Percentiles rank a stretch among this genome's conserved stretches.
phyloP scores from a whole-genome alignment of 257 asterid genomes.

The Leptodermis oblonga region DNA sequence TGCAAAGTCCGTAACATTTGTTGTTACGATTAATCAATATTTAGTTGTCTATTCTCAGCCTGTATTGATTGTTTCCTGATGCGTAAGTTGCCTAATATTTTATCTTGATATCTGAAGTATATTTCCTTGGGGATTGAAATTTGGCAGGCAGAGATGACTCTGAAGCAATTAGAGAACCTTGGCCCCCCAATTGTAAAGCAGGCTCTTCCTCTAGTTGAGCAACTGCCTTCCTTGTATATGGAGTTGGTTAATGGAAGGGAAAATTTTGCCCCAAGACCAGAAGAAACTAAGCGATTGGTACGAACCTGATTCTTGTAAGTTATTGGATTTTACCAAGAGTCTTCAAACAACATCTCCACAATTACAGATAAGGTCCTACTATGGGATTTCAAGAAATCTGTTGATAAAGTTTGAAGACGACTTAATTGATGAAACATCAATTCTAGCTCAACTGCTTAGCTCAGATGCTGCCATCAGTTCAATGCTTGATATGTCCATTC shows the following conservation, averaged over 20 bases:
- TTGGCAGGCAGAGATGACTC: slow-evolving; percentile 89
- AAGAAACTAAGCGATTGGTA: slow-evolving; percentile 89
- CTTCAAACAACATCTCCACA: neutral
- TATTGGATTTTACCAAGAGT: neutral
- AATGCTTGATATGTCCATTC: slow-evolving; percentile 90
- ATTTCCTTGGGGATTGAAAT: slow-evolving; percentile 9
- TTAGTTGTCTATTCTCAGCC: neutral
- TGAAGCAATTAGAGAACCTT: slow-evolving; percentile 80
- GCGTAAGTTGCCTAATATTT: neutral
- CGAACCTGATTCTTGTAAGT: neutral
- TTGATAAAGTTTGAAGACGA: slow-evolving; percentile 89
- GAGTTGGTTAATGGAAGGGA: slow-evolving; percentile 92
- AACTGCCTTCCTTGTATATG: slow-evolving; percentile 91
- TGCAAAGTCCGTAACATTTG: neutral
- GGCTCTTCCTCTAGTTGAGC: slow-evolving; percentile 91
- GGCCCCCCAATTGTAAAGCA: slow-evolving; percentile 91
- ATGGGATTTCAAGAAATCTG: slow-evolving; percentile 85
- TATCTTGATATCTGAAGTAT: neutral
- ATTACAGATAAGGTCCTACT: slow-evolving; percentile 76
- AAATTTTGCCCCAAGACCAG: slow-evolving; percentile 78
- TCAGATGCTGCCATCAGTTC: slow-evolving; percentile 88
- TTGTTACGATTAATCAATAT: neutral
- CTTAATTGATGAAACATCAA: slow-evolving; percentile 80
- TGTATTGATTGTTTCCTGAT: neutral
- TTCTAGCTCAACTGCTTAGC: slow-evolving; percentile 86